Evolutionary conservation across 148 eudicot genomes (phyloP).

Genomic region (Spergularia bocconei): DNA sequence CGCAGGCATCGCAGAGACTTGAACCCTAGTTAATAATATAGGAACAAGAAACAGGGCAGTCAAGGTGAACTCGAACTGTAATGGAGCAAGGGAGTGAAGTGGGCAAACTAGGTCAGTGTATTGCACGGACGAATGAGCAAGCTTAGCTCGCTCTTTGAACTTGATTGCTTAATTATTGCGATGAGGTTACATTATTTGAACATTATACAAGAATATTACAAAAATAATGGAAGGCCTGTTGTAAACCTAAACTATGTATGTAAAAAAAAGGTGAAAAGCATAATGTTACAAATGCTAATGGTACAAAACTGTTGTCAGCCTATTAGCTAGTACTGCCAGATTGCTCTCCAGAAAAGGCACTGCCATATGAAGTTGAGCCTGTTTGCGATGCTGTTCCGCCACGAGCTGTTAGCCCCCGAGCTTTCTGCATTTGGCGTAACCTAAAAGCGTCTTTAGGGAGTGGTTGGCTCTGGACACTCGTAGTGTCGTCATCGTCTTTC

Average conservation of each 20-base stretch:
- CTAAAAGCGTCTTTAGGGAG: conserved; percentile 79
- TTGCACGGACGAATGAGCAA: not conserved
- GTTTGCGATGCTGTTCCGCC: conserved; percentile 64
- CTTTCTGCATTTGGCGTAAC: conserved; percentile 77
- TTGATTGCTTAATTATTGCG: conserved; percentile 3
- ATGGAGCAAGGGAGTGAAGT: too few relatives aligned
- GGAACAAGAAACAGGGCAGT: too few relatives aligned
- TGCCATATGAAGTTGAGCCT: conserved; percentile 91
- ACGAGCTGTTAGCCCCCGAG: conserved; percentile 51
- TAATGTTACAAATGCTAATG: conserved; percentile 17
- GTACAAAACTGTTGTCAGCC: conserved; percentile 15
- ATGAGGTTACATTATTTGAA: conserved; percentile 2
- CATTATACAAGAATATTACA: not conserved
- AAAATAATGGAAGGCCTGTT: not conserved
- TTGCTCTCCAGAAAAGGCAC: conserved; percentile 89
- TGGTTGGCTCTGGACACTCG: conserved; percentile 72
- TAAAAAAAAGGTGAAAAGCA: not conserved
- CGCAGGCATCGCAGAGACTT: too few relatives aligned
- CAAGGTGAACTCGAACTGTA: too few relatives aligned
- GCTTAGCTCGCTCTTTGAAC: not conserved
- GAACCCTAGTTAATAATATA: too few relatives aligned
- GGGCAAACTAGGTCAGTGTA: too few relatives aligned
- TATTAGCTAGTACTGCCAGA: conserved; percentile 73
- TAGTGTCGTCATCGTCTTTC: conserved; percentile 78
- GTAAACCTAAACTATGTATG: not conserved